Conservation (phyloP, 345 rosid species). For the Hibiscus trionum region DNA sequence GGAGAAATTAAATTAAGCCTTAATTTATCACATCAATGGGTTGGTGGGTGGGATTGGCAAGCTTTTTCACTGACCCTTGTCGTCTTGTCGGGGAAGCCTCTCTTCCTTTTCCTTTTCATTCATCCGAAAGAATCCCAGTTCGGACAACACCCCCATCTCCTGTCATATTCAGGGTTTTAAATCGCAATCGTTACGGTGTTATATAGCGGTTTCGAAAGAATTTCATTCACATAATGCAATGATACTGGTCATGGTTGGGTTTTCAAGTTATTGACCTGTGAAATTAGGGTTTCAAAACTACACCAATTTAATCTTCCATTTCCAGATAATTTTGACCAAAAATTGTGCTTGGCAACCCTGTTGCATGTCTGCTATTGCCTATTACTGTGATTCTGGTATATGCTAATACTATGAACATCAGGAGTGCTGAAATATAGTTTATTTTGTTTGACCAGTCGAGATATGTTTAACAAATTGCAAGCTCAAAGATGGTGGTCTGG, state of each 20-base stretch:
- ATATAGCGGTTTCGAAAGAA: no score
- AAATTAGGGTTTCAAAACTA: no score
- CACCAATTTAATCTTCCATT: not conserved
- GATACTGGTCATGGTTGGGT: constrained; percentile 7
- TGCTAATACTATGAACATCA: constrained; percentile 1
- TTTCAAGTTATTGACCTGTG: constrained; percentile 11
- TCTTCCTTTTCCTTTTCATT: constrained; percentile 12
- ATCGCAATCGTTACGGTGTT: no score
- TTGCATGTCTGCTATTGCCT: not conserved
- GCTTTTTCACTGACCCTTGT: constrained; percentile 36
- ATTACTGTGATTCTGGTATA: not conserved
- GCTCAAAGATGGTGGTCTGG: constrained; percentile 99
- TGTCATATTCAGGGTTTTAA: not conserved
- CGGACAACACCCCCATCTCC: constrained; percentile 15
- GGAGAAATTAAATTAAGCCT: constrained; percentile 42
- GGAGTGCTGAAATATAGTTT: constrained; percentile 17
- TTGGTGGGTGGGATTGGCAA: constrained; percentile 43
- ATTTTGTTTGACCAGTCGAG: constrained; percentile 54
- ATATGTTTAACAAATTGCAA: constrained; percentile 91
- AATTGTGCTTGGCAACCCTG: constrained; percentile 2
- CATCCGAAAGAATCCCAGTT: not conserved
- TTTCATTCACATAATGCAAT: not conserved
- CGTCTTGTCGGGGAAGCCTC: constrained; percentile 41
- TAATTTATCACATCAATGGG: constrained; percentile 33
- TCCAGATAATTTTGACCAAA: constrained; percentile 3